Evolutionary conservation across 164 flowering plant species (phyloP).

Genomic region (Taxillus chinensis): DNA sequence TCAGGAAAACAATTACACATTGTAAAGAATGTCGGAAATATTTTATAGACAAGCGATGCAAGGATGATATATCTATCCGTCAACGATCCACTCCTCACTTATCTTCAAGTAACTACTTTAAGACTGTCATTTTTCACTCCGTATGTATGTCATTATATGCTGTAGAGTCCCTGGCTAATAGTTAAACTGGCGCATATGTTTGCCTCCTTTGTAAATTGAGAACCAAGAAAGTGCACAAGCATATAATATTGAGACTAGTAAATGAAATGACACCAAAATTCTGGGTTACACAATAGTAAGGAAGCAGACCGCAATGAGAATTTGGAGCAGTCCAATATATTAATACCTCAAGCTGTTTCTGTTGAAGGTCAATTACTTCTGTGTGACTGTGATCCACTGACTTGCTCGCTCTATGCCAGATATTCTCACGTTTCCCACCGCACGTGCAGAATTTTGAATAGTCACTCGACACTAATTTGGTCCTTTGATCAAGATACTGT

Average conservation of each 20-base stretch:
- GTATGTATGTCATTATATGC: too few relatives aligned
- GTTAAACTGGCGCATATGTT: too few relatives aligned
- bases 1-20: neutral
- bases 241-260: too few relatives aligned
- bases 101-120: too few relatives aligned
- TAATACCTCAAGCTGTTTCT: slow-evolving; percentile 56
- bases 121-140: too few relatives aligned
- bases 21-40: neutral
- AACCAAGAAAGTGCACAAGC: too few relatives aligned
- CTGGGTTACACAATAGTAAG: too few relatives aligned
- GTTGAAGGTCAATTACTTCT: slow-evolving; percentile 33
- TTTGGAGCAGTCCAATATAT: neutral
- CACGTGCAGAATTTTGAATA: slow-evolving; percentile 44
- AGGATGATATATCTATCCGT: neutral
- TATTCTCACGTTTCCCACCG: slow-evolving; percentile 32
- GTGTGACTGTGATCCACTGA: slow-evolving; percentile 16
- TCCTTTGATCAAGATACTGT: slow-evolving; percentile 37
- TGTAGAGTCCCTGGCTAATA: too few relatives aligned
- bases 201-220: too few relatives aligned
- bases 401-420: slow-evolving; percentile 5
- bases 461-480: slow-evolving; percentile 29
- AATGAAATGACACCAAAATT: too few relatives aligned
- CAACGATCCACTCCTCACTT: too few relatives aligned
- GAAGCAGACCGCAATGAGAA: too few relatives aligned
- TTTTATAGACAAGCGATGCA: neutral